phyloP scores from a whole-genome alignment of 1,284 basidiomycete genomes.

The Rhodotorula sp. region DNA sequence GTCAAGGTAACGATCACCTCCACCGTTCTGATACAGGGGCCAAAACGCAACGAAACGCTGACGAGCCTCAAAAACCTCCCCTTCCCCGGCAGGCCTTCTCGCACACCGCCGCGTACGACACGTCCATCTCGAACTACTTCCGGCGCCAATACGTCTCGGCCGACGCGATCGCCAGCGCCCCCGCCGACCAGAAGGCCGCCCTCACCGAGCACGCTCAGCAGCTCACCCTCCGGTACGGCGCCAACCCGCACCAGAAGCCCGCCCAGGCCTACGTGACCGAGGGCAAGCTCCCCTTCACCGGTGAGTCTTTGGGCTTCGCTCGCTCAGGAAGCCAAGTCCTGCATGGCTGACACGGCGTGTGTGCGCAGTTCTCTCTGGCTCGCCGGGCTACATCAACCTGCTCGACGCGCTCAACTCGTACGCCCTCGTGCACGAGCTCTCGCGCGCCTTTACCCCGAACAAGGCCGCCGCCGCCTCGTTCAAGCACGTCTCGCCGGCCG shows the following conservation, averaged over 20 bases:
- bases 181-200: slow-evolving; percentile 63
- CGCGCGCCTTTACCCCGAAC: slow-evolving; percentile 62
- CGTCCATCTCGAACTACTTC: slow-evolving; percentile 95
- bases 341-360: not conserved
- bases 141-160: slow-evolving; percentile 88
- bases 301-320: slow-evolving; percentile 53
- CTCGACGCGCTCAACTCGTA: slow-evolving; percentile 97
- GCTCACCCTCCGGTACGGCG: slow-evolving; percentile 87
- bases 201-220: slow-evolving; percentile 68
- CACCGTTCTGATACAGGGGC: no score
- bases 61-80: no score
- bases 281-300: slow-evolving; percentile 90
- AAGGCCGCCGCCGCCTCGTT: slow-evolving; percentile 97
- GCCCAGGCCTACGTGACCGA: slow-evolving; percentile 93
- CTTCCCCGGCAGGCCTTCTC: slow-evolving; percentile 69
- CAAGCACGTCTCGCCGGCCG: slow-evolving; percentile 99
- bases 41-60: no score
- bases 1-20: slow-evolving; percentile 59
- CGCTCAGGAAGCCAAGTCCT: not conserved
- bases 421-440: slow-evolving; percentile 91
- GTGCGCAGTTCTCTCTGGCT: slow-evolving; percentile 75
- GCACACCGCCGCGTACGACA: slow-evolving; percentile 91
- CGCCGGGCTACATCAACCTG: slow-evolving; percentile 99
- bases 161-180: slow-evolving; percentile 56
- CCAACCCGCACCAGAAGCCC: slow-evolving; percentile 98